phyloP scores from a whole-genome alignment of 208 protist genomes.

The Crithidia sp. region DNA sequence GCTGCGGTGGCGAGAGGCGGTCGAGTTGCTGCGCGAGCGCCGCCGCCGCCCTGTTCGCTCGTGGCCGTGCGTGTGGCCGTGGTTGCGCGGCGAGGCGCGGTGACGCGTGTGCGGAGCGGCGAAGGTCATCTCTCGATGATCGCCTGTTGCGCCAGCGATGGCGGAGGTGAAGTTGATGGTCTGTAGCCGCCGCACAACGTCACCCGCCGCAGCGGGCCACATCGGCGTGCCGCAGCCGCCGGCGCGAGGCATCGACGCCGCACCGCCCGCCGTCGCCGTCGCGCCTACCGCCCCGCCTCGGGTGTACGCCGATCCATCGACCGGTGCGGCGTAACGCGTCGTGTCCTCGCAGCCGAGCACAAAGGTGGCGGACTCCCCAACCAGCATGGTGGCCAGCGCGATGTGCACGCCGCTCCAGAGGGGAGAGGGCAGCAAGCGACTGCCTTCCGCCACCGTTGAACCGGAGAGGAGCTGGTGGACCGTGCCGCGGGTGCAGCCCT shows the following conservation, averaged over 20 bases:
- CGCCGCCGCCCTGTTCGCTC: neutral
- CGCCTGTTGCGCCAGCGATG: neutral
- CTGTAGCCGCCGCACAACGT: no score
- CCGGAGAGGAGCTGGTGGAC: constrained; percentile 4
- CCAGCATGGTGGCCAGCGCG: constrained; percentile 30
- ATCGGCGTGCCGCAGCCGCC: neutral
- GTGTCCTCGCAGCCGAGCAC: constrained; percentile 24
- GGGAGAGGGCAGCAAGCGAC: constrained; percentile 10
- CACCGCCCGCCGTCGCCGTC: neutral
- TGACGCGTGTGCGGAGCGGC: neutral
- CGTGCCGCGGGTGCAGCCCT: neutral
- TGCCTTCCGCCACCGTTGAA: constrained; percentile 13
- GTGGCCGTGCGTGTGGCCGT: neutral
- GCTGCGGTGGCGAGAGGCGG: neutral
- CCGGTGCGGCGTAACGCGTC: constrained; percentile 13
- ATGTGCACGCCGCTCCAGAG: constrained; percentile 34
- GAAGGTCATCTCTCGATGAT: constrained; percentile 1
- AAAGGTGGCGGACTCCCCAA: constrained; percentile 33
- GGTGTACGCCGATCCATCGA: constrained; percentile 12
- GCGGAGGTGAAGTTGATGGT: neutral
- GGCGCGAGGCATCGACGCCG: neutral
- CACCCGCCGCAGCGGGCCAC: neutral
- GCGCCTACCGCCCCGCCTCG: neutral
- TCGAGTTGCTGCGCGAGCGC: constrained; percentile 4
- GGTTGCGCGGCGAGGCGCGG: neutral